Evolutionary conservation across 2,329 filamentous ascomycete species (phyloP), one percentile per base, ranked within the genome.

Genomic region (Drechslera avenae): DNA sequence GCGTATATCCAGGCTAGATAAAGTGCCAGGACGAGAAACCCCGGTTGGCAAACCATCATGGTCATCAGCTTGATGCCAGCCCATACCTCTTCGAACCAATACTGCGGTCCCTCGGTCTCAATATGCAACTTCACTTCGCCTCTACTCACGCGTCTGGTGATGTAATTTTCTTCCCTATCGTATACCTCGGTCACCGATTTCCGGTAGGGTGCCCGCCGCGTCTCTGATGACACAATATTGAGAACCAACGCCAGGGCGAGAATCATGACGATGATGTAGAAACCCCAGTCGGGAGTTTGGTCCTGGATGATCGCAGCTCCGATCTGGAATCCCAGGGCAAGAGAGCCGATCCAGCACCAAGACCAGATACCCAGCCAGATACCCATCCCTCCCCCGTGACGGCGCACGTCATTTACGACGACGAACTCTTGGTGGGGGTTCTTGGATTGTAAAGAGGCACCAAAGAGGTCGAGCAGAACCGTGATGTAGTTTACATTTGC

Each of bases 1-100:
- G 86, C 87, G 68, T 91, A 90, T 37, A 91, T 88, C 89, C 89
- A 92, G 5, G 82, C 86, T 12, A 86, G 78, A 69, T 92, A 92
- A n/a, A 89, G 53, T 1, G 87, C 82, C 64, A 92, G 78, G 23
- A 90, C 73, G n/a, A 84, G 72, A 67, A 91, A 92, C 0, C 89
- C 89, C 3, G 86, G 83, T 66, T 92, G 89, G 31, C 81, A 82
- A 42, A 90, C 76, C 88, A 92, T 91, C 63, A 86, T 83, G 16
- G 82, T 69, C 39, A 82, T 86, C 36, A 93, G 77, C 14, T 83
- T 76, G 16, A 89, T 64, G 8, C 88, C 89, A 36, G 89, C 88
- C 71, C 84, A 84, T 17, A 90, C 81, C 68, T 92, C 89, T 69
- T 92, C 83, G 39, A 85, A 86, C 88, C 87, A 91, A 83, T 87